Conservation (phyloP, 768 basidiomycete genomes). For the Pisolithus microcarpus region DNA sequence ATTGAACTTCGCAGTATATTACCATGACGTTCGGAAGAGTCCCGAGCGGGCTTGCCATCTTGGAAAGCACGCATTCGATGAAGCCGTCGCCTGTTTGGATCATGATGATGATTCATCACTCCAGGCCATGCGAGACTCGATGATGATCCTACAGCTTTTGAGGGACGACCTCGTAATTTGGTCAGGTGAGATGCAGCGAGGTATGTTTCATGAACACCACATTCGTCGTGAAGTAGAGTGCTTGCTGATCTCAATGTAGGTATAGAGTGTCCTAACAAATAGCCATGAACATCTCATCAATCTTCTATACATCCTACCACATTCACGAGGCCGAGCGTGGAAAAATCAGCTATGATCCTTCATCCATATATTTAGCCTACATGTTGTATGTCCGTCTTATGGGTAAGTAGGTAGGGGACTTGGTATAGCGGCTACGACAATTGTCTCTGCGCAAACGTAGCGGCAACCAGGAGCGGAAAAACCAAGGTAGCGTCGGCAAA, state of each 20-base stretch:
- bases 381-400: neutral
- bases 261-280: neutral
- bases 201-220: conserved; percentile 14
- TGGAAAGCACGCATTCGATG: conserved; percentile 89
- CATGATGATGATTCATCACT: conserved; percentile 32
- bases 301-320: neutral
- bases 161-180: conserved; percentile 83
- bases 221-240: neutral
- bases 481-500: conserved; percentile 92
- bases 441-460: conserved; percentile 69
- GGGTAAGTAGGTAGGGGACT: neutral
- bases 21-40: conserved; percentile 78
- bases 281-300: neutral
- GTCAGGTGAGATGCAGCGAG: conserved; percentile 64
- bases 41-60: conserved; percentile 84
- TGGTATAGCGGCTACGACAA: neutral
- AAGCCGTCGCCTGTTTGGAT: conserved; percentile 66
- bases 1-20: conserved; percentile 92
- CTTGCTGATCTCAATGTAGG: neutral
- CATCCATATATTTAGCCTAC: neutral
- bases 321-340: neutral
- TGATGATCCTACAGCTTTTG: conserved; percentile 77
- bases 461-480: conserved; percentile 91
- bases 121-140: conserved; percentile 56
- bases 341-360: no score